Conservation (phyloP, 257 asterid species). For the Gentiana macrophylla region DNA sequence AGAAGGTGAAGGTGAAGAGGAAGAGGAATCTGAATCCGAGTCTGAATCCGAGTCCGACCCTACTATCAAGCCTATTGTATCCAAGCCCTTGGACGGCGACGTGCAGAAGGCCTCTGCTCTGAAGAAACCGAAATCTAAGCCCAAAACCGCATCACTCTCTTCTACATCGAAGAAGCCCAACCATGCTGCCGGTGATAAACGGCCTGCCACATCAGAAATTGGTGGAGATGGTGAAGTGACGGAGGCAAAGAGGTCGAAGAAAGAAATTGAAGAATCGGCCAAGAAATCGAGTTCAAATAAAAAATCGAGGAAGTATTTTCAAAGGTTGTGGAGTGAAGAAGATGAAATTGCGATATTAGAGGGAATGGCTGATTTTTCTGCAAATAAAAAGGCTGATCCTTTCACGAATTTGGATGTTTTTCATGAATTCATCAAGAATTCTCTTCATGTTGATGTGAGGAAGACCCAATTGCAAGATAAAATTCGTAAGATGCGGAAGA, state of each 20-base stretch:
- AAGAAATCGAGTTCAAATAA: constrained; percentile 13
- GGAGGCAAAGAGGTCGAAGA: constrained; percentile 40
- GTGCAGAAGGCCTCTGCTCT: constrained; percentile 1
- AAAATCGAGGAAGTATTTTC: constrained; percentile 30
- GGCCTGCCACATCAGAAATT: constrained; percentile 26
- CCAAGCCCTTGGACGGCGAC: constrained; percentile 18
- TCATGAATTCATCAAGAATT: constrained; percentile 35
- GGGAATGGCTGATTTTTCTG: constrained; percentile 42
- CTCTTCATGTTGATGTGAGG: constrained; percentile 28
- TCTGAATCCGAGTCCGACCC: constrained; percentile 26
- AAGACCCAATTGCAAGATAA: constrained; percentile 48
- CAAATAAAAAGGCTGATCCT: constrained; percentile 31
- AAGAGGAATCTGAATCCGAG: constrained; percentile 31
- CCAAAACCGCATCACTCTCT: constrained; percentile 5
- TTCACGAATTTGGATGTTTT: constrained; percentile 30
- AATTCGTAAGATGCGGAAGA: constrained; percentile 43
- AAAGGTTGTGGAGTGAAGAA: constrained; percentile 53
- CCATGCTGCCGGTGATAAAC: constrained; percentile 18
- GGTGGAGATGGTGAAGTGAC: constrained; percentile 17
- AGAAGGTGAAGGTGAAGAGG: no score
- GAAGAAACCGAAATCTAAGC: constrained; percentile 25
- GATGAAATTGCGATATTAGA: constrained; percentile 47
- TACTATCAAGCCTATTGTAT: constrained; percentile 17
- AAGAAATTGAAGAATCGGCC: constrained; percentile 16
- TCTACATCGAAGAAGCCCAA: constrained; percentile 14